Evolutionary conservation across 164 flowering plant genomes (phyloP).

Genomic region (Vitis amurensis): DNA sequence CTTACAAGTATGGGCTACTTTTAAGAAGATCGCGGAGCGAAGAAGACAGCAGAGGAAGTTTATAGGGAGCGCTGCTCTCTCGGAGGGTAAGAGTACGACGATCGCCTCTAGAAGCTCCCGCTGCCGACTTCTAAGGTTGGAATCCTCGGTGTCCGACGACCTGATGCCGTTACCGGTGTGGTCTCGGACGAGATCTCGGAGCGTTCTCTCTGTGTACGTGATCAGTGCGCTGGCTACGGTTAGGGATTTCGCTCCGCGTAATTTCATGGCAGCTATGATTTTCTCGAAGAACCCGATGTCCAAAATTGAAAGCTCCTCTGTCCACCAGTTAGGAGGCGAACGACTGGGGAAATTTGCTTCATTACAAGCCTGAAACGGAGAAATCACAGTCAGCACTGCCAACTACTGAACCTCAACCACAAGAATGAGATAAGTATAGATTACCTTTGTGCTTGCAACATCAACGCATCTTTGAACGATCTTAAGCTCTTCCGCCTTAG

Average conservation of each 20-base stretch:
- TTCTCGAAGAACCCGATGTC: constrained; percentile 46
- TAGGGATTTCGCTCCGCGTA: constrained; percentile 58
- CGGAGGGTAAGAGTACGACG: constrained; percentile 62
- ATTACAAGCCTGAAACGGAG: constrained; percentile 49
- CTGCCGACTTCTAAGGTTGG: constrained; percentile 36
- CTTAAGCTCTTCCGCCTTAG: constrained; percentile 62
- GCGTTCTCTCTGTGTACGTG: constrained; percentile 67
- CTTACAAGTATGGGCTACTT: constrained; percentile 46
- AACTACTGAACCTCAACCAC: background rate
- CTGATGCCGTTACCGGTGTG: constrained; percentile 50
- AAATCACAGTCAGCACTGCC: background rate
- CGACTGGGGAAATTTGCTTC: constrained; percentile 86
- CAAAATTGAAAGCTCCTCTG: constrained; percentile 68
- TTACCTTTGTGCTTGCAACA: constrained; percentile 59
- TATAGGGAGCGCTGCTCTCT: constrained; percentile 64
- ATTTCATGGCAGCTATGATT: constrained; percentile 60
- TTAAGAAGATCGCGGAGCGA: constrained; percentile 68
- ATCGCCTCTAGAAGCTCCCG: constrained; percentile 58
- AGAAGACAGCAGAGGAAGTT: constrained; percentile 82
- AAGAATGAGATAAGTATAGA: too few relatives aligned
- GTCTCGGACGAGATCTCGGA: constrained; percentile 66
- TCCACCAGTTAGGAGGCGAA: constrained; percentile 90
- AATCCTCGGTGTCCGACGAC: constrained; percentile 23
- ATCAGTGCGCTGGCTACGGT: constrained; percentile 62
- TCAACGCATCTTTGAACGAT: constrained; percentile 73